These are phyloP conservation scores for Trichoderma oligosporum DNA, from an alignment of 2,329 filamentous ascomycete genomes.

Conservation along the genomic window DNA sequence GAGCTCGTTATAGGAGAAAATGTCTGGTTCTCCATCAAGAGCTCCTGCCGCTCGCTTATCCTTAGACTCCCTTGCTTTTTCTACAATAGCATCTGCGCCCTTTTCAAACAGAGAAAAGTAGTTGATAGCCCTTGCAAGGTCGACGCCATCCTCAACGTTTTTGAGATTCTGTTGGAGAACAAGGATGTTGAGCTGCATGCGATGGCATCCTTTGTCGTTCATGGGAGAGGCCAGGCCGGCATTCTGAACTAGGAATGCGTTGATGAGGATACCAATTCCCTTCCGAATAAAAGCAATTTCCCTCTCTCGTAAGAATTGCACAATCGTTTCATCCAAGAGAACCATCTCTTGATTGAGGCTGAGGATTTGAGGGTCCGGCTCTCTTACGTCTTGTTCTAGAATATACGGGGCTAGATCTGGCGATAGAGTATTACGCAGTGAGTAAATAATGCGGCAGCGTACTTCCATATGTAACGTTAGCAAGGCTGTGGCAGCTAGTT, in stretches of 20 bases:
- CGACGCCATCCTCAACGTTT: slow-evolving; percentile 73
- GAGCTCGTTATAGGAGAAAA: slow-evolving; percentile 63
- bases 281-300: slow-evolving; percentile 73
- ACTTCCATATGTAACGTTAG: slow-evolving; percentile 86
- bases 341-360: slow-evolving; percentile 78
- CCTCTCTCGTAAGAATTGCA: slow-evolving; percentile 64
- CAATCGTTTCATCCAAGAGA: slow-evolving; percentile 79
- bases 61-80: slow-evolving; percentile 52
- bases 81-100: slow-evolving; percentile 63
- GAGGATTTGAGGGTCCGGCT: slow-evolving; percentile 77
- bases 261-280: slow-evolving; percentile 74
- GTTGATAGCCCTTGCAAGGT: slow-evolving; percentile 58
- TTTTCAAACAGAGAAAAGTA: slow-evolving; percentile 67
- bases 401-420: slow-evolving; percentile 59
- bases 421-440: slow-evolving; percentile 62
- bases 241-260: slow-evolving; percentile 71
- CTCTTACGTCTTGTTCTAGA: slow-evolving; percentile 67
- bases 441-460: slow-evolving; percentile 78
- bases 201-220: slow-evolving; percentile 77
- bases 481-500: slow-evolving; percentile 73
- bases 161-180: slow-evolving; percentile 96
- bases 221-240: slow-evolving; percentile 70
- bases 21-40: slow-evolving; percentile 35
- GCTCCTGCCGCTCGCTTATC: slow-evolving; percentile 35
- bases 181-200: slow-evolving; percentile 89